Percentiles rank a stretch among this genome's conserved stretches.
Evolutionary conservation across 495 filamentous ascomycete genomes (phyloP).

Genomic region (Penicillium canescens): DNA sequence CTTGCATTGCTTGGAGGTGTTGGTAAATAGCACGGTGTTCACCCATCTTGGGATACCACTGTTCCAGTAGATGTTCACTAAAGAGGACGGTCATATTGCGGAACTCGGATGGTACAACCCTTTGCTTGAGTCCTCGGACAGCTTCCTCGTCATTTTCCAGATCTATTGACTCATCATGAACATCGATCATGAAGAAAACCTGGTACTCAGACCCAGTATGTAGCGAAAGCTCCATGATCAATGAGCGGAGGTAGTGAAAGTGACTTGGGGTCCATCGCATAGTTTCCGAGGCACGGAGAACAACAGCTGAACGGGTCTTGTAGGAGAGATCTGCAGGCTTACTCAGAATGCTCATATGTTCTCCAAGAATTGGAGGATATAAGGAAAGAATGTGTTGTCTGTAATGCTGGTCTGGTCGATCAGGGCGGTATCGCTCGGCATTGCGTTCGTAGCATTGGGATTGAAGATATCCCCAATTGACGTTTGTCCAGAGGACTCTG

Average conservation of each 20-base stretch:
- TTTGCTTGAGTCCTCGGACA: conserved; percentile 52
- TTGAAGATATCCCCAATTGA: conserved; percentile 4
- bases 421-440: background rate
- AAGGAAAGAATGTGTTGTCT: background rate
- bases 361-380: background rate
- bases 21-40: conserved; percentile 21
- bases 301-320: conserved; percentile 56
- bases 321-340: background rate
- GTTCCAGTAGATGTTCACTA: conserved; percentile 56
- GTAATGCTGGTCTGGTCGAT: conserved; percentile 1
- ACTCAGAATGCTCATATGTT: background rate
- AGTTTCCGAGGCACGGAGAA: conserved; percentile 65
- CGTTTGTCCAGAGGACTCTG: background rate
- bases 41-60: conserved; percentile 56
- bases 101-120: conserved; percentile 61
- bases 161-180: conserved; percentile 54
- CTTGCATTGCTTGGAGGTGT: conserved; percentile 28
- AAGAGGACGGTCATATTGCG: conserved; percentile 65
- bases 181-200: conserved; percentile 71
- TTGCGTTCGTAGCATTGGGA: conserved; percentile 4
- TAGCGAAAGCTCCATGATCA: conserved; percentile 72
- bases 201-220: conserved; percentile 73
- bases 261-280: conserved; percentile 69
- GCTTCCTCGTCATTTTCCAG: conserved; percentile 55
- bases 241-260: conserved; percentile 64